Conservation (phyloP, 225 moss, liverwort and hornwort species). For the Antitrichia curtipendula region DNA sequence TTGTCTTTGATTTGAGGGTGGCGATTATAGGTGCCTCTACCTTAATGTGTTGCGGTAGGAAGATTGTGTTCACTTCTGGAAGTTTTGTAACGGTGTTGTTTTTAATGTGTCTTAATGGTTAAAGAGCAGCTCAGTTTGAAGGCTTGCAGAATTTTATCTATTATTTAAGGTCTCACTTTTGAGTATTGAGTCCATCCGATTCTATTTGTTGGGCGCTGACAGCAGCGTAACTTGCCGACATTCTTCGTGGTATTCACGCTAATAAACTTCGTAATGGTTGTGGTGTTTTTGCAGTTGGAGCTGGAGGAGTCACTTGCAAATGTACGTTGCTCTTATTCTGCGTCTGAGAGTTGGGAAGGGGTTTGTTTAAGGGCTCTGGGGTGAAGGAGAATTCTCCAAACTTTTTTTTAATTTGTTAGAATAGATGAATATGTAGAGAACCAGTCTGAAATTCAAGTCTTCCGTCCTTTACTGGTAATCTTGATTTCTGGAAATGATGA, state of each 20-base stretch:
- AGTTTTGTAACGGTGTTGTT: background rate
- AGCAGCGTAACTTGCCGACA: background rate
- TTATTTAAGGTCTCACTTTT: background rate
- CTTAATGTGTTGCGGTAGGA: background rate
- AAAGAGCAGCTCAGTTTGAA: background rate
- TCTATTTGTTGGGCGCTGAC: background rate
- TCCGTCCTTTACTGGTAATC: background rate
- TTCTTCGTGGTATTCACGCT: background rate
- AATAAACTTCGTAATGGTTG: background rate
- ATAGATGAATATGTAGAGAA: background rate
- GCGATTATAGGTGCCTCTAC: background rate
- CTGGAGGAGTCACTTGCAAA: slow-evolving; percentile 33
- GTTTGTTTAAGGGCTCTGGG: background rate
- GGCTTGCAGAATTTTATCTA: background rate
- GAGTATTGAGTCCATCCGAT: background rate
- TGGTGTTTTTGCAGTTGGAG: slow-evolving; percentile 25
- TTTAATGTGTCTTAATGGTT: background rate
- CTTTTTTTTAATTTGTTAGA: background rate
- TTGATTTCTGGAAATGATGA: background rate
- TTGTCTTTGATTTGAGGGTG: background rate
- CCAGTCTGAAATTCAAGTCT: background rate
- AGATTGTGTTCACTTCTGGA: background rate
- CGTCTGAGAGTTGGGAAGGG: background rate
- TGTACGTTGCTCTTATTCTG: background rate
- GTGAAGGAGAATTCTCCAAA: background rate